Evolutionary conservation across 371 early-diverging fungal genomes (phyloP), one percentile per base, ranked within the genome.

Genomic region (Rhizopus stolonifer): DNA sequence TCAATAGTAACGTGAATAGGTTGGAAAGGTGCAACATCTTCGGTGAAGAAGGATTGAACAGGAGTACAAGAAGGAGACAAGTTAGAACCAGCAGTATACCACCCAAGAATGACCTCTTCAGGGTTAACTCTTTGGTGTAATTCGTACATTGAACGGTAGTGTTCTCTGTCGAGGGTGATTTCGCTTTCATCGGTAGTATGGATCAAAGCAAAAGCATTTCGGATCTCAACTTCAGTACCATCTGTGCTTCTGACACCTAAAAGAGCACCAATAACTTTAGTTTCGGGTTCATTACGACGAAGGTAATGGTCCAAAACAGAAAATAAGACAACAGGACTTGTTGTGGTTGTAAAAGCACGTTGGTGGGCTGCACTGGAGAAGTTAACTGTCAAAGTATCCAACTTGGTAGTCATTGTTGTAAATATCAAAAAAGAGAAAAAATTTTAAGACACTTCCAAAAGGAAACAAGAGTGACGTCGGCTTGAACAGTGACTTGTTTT

Each of bases 1-100:
- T 96, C 95, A 72, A 96, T 79, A 19, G 92, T 83, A 54, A 96
- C 74, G 60, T 91, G 92, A 42, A 96, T 87, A 40, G 95, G 90
- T 44, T 79, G 79, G 73, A 85, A 85, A 15, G 89, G 87, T n/a
- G 82, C 80, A 13, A 84, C 85, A 66, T 94, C 93, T 61, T 80
- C 83, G 25, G 87, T 77, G 63, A 93, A 94, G 70, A 89, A 86
- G 60, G 93, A 87, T 68, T 96, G 94, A 56, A 93, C 83, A 53
- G 89, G 80, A 39, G 93, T 87, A 15, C 86, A 84, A 66, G 89
- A 82, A 60, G 87, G 84, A 67, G 86, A 83, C 64, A 93, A 69
- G 47, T 70, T 56, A 26, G 73, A 66, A 23, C 89, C 91, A 31
- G 89, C 85, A 17, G 94, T 86, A 56, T 96, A 86, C 97, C 97